Conservation (phyloP, 805 yeast species). For the Ogataea philodendri region DNA sequence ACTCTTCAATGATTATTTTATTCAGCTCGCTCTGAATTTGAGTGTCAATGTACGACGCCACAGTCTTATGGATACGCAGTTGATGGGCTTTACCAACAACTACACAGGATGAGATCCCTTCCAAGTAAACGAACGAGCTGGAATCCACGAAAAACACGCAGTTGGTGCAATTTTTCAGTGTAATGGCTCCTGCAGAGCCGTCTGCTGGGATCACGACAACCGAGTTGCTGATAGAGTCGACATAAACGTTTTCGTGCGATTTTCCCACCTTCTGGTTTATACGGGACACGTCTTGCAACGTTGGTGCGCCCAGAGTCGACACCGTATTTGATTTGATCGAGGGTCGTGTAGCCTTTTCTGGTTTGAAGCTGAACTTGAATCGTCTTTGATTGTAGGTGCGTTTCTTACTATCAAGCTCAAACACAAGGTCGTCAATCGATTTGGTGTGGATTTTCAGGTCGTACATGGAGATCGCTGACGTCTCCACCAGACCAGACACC, state of each 20-base stretch:
- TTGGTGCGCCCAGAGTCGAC: constrained; percentile 10
- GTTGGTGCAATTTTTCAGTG: constrained; percentile 18
- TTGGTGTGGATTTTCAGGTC: constrained; percentile 25
- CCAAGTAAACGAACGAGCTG: constrained; percentile 23
- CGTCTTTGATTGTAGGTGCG: constrained; percentile 15
- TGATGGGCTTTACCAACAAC: constrained; percentile 27
- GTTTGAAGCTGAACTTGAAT: constrained; percentile 25
- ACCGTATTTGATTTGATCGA: background rate
- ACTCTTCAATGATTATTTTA: constrained; percentile 29
- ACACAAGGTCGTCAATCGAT: constrained; percentile 20
- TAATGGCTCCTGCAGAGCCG: constrained; percentile 19
- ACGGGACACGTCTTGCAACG: constrained; percentile 3
- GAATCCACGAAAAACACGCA: constrained; percentile 20
- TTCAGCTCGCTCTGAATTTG: constrained; percentile 15
- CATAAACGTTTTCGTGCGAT: constrained; percentile 8
- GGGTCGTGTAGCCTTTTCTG: constrained; percentile 2
- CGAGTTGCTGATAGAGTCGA: constrained; percentile 13
- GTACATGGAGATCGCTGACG: constrained; percentile 23
- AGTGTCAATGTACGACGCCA: constrained; percentile 14
- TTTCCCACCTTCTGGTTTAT: background rate
- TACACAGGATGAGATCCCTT: constrained; percentile 13
- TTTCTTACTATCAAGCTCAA: constrained; percentile 22
- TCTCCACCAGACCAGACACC: constrained; percentile 15
- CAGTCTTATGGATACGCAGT: constrained; percentile 26
- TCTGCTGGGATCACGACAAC: constrained; percentile 14